Conservation (phyloP, 768 basidiomycete genomes). For the Coprinopsis strossmayeri region DNA sequence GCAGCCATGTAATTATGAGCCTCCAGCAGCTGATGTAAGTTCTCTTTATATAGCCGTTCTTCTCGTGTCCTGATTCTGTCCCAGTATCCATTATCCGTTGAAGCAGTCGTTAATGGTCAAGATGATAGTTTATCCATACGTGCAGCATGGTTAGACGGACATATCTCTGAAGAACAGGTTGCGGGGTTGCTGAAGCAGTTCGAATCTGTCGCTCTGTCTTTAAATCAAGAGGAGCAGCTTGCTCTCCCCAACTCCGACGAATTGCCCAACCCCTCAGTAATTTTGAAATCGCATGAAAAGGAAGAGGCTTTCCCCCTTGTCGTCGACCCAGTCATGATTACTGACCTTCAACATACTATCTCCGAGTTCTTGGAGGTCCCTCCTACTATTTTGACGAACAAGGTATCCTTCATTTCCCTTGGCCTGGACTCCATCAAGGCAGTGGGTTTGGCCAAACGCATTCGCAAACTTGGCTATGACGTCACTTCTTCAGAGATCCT, state of each 20-base stretch:
- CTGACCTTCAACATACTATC: constrained; percentile 15
- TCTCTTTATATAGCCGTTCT: not conserved
- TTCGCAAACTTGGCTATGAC: constrained; percentile 26
- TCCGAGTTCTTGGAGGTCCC: constrained; percentile 22
- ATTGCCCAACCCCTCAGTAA: not conserved
- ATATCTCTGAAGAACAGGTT: constrained; percentile 9
- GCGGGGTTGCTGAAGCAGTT: constrained; percentile 17
- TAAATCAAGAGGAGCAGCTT: constrained; percentile 8
- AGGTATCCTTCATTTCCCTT: constrained; percentile 35
- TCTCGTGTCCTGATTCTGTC: constrained; percentile 1
- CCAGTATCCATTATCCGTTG: constrained; percentile 27
- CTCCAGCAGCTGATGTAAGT: constrained; percentile 27
- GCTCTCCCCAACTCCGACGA: constrained; percentile 5
- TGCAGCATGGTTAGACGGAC: constrained; percentile 20
- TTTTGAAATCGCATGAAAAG: not conserved
- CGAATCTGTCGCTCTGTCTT: constrained; percentile 16
- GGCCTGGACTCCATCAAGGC: constrained; percentile 44
- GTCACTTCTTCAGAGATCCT: constrained; percentile 33
- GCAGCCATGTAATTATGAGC: constrained; percentile 22
- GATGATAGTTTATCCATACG: constrained; percentile 18
- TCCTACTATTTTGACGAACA: constrained; percentile 15
- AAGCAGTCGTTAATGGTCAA: constrained; percentile 20
- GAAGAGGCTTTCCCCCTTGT: not conserved
- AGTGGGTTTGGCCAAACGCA: constrained; percentile 31
- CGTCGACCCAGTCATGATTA: constrained; percentile 14